Conservation (phyloP, 116 monocot species). For the Iris pallida region DNA sequence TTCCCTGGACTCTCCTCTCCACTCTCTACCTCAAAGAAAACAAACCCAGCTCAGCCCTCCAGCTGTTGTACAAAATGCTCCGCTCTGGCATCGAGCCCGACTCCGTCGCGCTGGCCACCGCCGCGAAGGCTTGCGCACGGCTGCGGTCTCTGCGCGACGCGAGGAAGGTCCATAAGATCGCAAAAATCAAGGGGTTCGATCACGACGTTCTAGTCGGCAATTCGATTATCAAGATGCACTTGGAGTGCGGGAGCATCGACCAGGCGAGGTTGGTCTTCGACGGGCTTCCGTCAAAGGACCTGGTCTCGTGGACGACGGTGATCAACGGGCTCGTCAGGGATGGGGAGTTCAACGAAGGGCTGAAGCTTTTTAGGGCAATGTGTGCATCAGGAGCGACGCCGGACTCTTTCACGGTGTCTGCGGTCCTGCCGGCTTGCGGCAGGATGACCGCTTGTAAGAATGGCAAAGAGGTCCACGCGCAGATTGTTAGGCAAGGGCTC, state of each 20-base stretch:
- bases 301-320: slow-evolving; percentile 36
- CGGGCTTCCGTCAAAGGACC: slow-evolving; percentile 22
- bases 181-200: slow-evolving; percentile 16
- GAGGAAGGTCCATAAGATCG: slow-evolving; percentile 27
- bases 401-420: slow-evolving; percentile 31
- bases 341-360: slow-evolving; percentile 40
- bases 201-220: slow-evolving; percentile 33
- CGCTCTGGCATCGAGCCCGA: slow-evolving; percentile 12
- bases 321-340: slow-evolving; percentile 24
- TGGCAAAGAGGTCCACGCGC: slow-evolving; percentile 50
- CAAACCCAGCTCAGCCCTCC: slow-evolving; percentile 23
- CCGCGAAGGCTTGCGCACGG: slow-evolving; percentile 22
- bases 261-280: slow-evolving; percentile 31
- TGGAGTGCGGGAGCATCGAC: slow-evolving; percentile 26
- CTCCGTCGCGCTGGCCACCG: slow-evolving; percentile 25
- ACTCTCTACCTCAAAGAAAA: slow-evolving; percentile 13
- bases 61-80: slow-evolving; percentile 30
- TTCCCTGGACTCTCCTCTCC: slow-evolving; percentile 38
- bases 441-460: slow-evolving; percentile 36
- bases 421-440: slow-evolving; percentile 52
- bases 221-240: slow-evolving; percentile 37
- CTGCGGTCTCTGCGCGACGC: slow-evolving; percentile 22
- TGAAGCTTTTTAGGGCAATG: slow-evolving; percentile 39
- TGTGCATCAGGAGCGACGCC: slow-evolving; percentile 9
- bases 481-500: slow-evolving; percentile 19